phyloP scores from a whole-genome alignment of 306 rosid genomes.

The Dryas drummondii region DNA sequence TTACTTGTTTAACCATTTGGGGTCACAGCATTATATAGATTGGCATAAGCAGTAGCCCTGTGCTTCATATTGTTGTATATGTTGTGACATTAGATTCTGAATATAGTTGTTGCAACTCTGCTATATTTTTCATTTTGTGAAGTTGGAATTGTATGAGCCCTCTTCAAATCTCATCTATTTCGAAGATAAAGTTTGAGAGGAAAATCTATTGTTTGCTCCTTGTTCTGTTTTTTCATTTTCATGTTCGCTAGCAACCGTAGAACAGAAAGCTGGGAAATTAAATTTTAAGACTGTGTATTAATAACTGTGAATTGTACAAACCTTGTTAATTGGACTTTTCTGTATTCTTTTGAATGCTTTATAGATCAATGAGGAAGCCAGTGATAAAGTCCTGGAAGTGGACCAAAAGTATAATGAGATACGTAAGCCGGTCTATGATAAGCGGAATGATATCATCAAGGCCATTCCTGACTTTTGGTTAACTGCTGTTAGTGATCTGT shows the following conservation, averaged over 20 bases:
- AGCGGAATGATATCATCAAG: conserved; percentile 71
- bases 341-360: conserved; percentile 10
- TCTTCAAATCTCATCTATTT: not conserved
- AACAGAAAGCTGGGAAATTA: not conserved
- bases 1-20: not conserved
- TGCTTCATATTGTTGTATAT: not conserved
- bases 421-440: conserved; percentile 74
- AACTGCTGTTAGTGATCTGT: conserved; percentile 68
- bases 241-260: not conserved
- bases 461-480: conserved; percentile 92
- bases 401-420: conserved; percentile 89
- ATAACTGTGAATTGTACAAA: not conserved
- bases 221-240: not conserved
- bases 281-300: too few relatives aligned
- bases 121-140: not conserved
- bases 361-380: conserved; percentile 91
- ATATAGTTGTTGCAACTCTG: not conserved
- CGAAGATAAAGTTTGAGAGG: not conserved
- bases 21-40: not conserved
- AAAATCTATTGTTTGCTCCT: not conserved
- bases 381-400: conserved; percentile 82
- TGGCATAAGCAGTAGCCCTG: not conserved
- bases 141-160: not conserved
- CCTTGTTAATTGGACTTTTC: conserved; percentile 5
- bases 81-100: not conserved